Evolutionary conservation across 441 rosid species (phyloP).

Genomic region (Brassica hybrid): DNA sequence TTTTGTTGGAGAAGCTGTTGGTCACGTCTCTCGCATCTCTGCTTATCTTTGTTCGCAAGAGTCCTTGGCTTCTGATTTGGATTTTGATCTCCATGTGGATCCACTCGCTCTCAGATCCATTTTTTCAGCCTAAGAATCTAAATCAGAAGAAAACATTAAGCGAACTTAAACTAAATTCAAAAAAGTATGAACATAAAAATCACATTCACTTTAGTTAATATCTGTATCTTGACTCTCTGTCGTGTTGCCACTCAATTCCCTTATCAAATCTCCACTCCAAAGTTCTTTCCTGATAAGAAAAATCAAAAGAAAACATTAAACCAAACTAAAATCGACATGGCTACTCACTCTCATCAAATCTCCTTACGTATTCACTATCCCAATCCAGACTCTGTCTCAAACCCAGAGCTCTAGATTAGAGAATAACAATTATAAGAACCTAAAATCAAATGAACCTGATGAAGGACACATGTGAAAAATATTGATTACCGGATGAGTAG

Average conservation of each 20-base stretch:
- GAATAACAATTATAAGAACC: neutral
- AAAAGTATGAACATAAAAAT: too few relatives aligned
- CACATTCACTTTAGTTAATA: too few relatives aligned
- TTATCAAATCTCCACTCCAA: neutral
- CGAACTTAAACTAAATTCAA: too few relatives aligned
- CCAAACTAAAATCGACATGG: neutral
- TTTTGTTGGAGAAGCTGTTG: neutral
- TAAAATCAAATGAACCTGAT: neutral
- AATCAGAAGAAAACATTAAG: too few relatives aligned
- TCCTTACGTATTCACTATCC: neutral
- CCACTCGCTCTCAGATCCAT: too few relatives aligned
- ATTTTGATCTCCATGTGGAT: too few relatives aligned
- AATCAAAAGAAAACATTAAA: neutral
- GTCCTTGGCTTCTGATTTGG: neutral
- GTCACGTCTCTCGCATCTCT: neutral
- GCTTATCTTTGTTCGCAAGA: neutral
- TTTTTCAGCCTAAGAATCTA: too few relatives aligned
- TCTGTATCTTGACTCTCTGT: too few relatives aligned
- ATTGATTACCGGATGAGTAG: neutral
- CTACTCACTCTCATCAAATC: neutral
- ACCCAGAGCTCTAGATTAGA: neutral
- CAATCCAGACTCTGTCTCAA: neutral
- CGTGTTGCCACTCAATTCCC: too few relatives aligned
- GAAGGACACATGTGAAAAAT: neutral
- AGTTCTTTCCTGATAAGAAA: neutral